Base-by-base conservation (phyloP, 345 rosid species). In the Microcos paniculata region DNA sequence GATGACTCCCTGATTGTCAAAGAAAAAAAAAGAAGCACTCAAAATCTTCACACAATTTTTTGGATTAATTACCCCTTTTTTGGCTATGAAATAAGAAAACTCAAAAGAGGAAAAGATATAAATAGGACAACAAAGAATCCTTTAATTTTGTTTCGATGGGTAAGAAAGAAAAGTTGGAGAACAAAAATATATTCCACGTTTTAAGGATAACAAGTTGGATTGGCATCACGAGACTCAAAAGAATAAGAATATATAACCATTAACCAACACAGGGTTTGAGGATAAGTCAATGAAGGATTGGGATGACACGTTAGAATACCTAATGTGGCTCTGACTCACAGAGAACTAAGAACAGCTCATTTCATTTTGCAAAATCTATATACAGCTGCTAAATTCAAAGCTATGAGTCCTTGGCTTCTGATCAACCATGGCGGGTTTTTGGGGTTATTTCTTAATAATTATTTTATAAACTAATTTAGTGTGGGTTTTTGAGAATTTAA, bases 1-100 rank as follows among this genome's bases (percentile, higher is more conserved):
- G 70, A 90, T 90, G 70, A 21, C 43, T 16, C 40, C 72, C 56
- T 18, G 40, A 35, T 67, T 46, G 9, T 65, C 28, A 13, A 3
- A 8, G 26, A 6, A 4, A 23, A 56, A 38, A 4, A 14, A 21
- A 8, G n/a, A 40, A 64, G 40, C 24, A 1, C 30, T 38, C 45
- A 42, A 8, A 42, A 64, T 16, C 40, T 30, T 48, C 16, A 21
- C n/a, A 19, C 18, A 49, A 18, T 3, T 26, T 3, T 26, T n/a
- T 7, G 68, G 76, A 23, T 45, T 4, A 73, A 42, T 9, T 23
- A 23, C 28, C 13, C 15, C 1, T 46, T 35, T 31, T 21, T 61
- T 51, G 12, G 38, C 11, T 48, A 56, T 52, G 63, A 40, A 71
- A 53, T 53, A 8, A 16, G 33, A 8, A 63, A 63, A 18, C 10